These are phyloP conservation scores for Rhizophagus prolifer DNA, from an alignment of 192 early-diverging fungal species.

Conservation along the genomic window DNA sequence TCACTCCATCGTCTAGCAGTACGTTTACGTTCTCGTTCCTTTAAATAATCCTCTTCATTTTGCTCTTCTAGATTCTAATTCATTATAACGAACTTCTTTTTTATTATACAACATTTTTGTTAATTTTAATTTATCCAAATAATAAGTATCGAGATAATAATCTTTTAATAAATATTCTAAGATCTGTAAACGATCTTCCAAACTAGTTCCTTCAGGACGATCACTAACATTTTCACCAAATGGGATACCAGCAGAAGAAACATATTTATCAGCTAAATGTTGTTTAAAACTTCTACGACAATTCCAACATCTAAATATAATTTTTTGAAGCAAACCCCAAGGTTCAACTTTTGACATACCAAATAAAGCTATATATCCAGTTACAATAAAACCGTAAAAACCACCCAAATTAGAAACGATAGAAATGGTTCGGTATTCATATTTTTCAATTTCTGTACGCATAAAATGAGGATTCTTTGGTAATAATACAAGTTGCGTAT, in stretches of 20 bases:
- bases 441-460: background rate
- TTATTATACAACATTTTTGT: background rate
- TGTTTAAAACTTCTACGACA: conserved; percentile 15
- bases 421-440: background rate
- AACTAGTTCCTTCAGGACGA: background rate
- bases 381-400: background rate
- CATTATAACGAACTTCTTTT: background rate
- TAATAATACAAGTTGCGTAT: background rate
- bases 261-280: conserved; percentile 4
- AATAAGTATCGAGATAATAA: conserved; percentile 14
- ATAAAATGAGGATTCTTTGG: background rate
- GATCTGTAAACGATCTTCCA: background rate
- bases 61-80: background rate
- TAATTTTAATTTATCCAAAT: background rate
- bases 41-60: too few relatives aligned
- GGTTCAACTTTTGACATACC: conserved; percentile 1
- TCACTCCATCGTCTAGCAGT: too few relatives aligned
- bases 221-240: background rate
- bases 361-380: background rate
- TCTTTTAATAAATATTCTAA: conserved; percentile 1
- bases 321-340: background rate
- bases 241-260: conserved; percentile 5
- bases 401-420: background rate
- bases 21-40: too few relatives aligned
- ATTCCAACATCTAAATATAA: background rate